Base-by-base conservation (phyloP, 192 early-diverging fungal species). In the Cetraspora pellucida region DNA sequence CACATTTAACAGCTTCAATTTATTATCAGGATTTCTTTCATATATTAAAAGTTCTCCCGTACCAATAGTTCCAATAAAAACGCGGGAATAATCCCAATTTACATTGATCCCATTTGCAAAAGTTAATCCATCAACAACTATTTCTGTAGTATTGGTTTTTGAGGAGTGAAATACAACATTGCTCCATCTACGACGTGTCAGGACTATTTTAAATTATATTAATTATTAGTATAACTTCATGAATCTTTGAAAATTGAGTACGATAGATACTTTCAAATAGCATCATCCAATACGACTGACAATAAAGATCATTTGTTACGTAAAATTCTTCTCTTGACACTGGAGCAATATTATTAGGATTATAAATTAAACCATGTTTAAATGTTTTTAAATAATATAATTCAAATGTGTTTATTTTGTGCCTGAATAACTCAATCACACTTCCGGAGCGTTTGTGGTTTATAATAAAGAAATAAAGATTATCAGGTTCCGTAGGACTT, bases 341-440 rank as follows among this genome's bases (percentile, higher is more conserved):
- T 17, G 89, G 86, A 11, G 87, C 83, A 54, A 90, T 82, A 64
- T 89, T 85, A 52, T 90, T 90, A 2, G 89, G 87, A 11, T 82
- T 82, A n/a, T 47, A 60, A 5, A 90, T 84, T 11, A 90, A 79
- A 0, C 83, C 82, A 44, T 87, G 86, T 49, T 80, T 77, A 11
- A 89, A 81, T 2, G 89, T 90, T 52, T 87, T 80, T 31, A 83
- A 74, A 68, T 88, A 80, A 67, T 79, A 75, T 2, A 89, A 77
- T 25, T 75, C 77, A 28, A 75, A 61, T 8, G 81, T 78, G 2
- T 87, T 83, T 21, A 89, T 60, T 3, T 13, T 75, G 55, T 90
- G 88, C 47, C 78, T 81, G 57, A 90, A 84, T 71, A 88, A 85
- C 49, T 88, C 88, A 37, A 90, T 72, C 10, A 82, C 87, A 55